These are phyloP conservation scores for Pseudoperonospora humuli DNA, from an alignment of 352 stramenopile genomes.

Conservation along the genomic window DNA sequence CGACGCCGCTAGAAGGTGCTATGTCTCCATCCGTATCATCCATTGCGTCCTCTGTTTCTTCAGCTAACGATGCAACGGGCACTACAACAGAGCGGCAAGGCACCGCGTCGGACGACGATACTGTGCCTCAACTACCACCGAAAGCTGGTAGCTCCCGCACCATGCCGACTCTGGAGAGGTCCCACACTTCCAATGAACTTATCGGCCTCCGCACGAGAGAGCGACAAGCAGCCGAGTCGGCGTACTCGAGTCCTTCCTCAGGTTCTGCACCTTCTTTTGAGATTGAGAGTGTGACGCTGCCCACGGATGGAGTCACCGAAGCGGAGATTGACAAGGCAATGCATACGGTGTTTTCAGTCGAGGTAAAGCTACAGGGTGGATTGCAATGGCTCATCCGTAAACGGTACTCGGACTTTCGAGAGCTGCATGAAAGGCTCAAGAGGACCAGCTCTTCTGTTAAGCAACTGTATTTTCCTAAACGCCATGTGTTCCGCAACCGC, in stretches of 20 bases:
- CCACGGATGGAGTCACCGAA: slow-evolving; percentile 57
- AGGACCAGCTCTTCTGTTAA: slow-evolving; percentile 69
- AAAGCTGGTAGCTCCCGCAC: slow-evolving; percentile 18
- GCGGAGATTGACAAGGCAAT: slow-evolving; percentile 75
- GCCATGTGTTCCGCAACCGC: slow-evolving; percentile 79
- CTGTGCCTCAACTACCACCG: slow-evolving; percentile 4
- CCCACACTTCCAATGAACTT: slow-evolving; percentile 64
- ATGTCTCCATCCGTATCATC: slow-evolving; percentile 37
- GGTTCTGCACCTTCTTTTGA: slow-evolving; percentile 60
- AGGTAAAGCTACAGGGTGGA: slow-evolving; percentile 68
- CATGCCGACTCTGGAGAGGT: slow-evolving; percentile 50
- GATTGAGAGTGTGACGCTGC: slow-evolving; percentile 76
- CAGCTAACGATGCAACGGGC: slow-evolving; percentile 7
- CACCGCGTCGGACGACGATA: slow-evolving; percentile 5
- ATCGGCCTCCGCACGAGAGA: slow-evolving; percentile 49
- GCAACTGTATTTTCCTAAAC: slow-evolving; percentile 80
- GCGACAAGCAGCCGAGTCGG: slow-evolving; percentile 39
- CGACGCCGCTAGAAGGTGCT: slow-evolving; percentile 29
- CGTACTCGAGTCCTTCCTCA: slow-evolving; percentile 27
- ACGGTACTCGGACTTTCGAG: slow-evolving; percentile 84
- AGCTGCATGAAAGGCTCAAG: slow-evolving; percentile 80
- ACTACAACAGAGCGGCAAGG: slow-evolving; percentile 31
- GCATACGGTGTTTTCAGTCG: slow-evolving; percentile 76
- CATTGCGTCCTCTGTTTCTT: slow-evolving; percentile 32
- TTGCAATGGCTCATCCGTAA: slow-evolving; percentile 87